Conservation (phyloP, 306 rosid species). For the Oemleria cerasiformis region DNA sequence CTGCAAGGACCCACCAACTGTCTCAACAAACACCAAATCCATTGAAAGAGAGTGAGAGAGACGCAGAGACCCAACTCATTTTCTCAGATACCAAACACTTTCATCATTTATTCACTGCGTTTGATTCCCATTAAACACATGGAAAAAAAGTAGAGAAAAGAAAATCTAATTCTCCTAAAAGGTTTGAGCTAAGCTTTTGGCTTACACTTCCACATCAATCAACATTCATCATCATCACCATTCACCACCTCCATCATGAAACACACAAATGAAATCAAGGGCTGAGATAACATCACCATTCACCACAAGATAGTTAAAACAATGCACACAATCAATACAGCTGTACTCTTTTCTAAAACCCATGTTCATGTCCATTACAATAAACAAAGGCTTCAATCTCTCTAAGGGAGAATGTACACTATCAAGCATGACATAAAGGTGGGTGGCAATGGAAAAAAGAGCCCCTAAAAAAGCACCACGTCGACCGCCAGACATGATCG, state of each 20-base stretch:
- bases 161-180: constrained; percentile 12
- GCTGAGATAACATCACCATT: constrained; percentile 6
- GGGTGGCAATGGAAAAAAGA: constrained; percentile 13
- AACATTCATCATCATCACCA: neutral
- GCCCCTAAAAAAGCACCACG: neutral
- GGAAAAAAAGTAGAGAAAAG: neutral
- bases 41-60: constrained; percentile 18
- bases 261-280: neutral
- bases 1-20: constrained; percentile 14
- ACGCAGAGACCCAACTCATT: constrained; percentile 9
- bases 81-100: constrained; percentile 13
- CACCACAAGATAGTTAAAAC: neutral
- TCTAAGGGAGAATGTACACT: constrained; percentile 13
- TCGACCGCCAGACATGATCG: constrained; percentile 23
- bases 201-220: neutral
- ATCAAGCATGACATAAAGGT: constrained; percentile 19
- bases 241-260: neutral
- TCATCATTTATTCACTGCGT: constrained; percentile 22
- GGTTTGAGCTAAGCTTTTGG: neutral
- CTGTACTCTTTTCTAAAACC: constrained; percentile 17
- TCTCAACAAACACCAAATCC: constrained; percentile 26
- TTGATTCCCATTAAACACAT: constrained; percentile 10
- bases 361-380: constrained; percentile 27
- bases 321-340: constrained; percentile 15
- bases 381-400: constrained; percentile 1